Evolutionary conservation across 78 protist species (phyloP).

Genomic region (Pelomyxa schiedti): DNA sequence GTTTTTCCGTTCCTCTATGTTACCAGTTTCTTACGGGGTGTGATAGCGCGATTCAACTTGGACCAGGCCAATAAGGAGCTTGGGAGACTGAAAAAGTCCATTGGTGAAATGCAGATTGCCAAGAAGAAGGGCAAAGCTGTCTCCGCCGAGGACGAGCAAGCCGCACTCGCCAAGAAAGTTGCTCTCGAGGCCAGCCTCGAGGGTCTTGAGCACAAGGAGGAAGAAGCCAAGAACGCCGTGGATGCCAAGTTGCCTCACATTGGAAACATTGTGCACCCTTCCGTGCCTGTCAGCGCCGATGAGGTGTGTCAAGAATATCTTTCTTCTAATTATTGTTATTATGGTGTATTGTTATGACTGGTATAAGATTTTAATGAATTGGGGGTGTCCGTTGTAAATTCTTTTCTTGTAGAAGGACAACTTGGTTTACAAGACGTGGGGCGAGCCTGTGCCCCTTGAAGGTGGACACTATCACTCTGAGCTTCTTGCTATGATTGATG

Average conservation of each 20-base stretch:
- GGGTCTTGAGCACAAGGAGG: slow-evolving; percentile 7
- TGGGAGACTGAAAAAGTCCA: slow-evolving; percentile 30
- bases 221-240: slow-evolving; percentile 10
- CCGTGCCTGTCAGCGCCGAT: slow-evolving; percentile 65
- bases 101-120: slow-evolving; percentile 7
- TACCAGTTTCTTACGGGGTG: too few species aligned
- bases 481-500: slow-evolving; percentile 74
- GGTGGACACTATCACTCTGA: slow-evolving; percentile 60
- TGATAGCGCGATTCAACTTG: not conserved
- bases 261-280: slow-evolving; percentile 88
- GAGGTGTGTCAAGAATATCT: too few species aligned
- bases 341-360: not conserved
- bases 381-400: not conserved
- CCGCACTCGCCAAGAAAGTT: slow-evolving; percentile 10
- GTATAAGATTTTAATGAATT: not conserved
- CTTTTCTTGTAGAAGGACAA: too few species aligned
- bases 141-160: not conserved
- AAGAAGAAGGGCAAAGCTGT: not conserved
- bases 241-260: slow-evolving; percentile 21
- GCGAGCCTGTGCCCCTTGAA: slow-evolving; percentile 32
- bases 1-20: not conserved
- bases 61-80: not conserved
- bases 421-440: slow-evolving; percentile 35
- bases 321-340: not conserved
- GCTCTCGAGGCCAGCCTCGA: slow-evolving; percentile 15